Base-by-base conservation (phyloP, 2,329 filamentous ascomycete genomes). In the Stagonosporopsis cucurbitacearum region DNA sequence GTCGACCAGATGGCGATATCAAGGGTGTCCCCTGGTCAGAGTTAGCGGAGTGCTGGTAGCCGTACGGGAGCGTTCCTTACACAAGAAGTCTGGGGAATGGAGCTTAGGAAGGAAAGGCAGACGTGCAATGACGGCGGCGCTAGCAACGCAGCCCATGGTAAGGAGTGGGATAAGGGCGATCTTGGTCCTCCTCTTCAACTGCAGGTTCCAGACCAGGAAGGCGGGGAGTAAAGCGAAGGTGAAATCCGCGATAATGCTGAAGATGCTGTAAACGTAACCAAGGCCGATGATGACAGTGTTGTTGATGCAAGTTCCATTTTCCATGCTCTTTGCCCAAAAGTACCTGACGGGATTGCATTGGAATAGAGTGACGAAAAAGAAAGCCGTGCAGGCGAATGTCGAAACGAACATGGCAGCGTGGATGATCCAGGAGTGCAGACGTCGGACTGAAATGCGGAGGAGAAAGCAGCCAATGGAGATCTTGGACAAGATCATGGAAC, bases 151-250 rank as follows among this genome's bases (percentile, higher is more conserved):
- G 3, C 80, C 82, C 71, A 84, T 78, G 39, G 80, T 76, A 6
- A 85, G 70, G 30, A 85, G 75, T 4, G 77, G 60, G 2, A 76
- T 78, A 20, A 85, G 72, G 2, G 78, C 77, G 6, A 79, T 59
- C 63, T 85, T 86, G 2, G 80, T 82, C 35, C 76, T 72, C 37
- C 69, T 73, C 59, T 80, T 81, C 58, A 85, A 77, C 48, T 80
- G 76, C 25, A 84, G 72, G 22, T 79, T 69, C 79, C 80, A 82
- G 0, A 85, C 70, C 35, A 85, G 75, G 7, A 78, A 75, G 2
- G 80, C 76, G 0, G 83, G 83, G 2, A 85, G 67, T 3, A 82
- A 65, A 1, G 79, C 82, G 20, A 84, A 75, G 0, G 76, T 75
- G 66, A 81, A 80, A 57, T 85, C 82, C 11, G 75, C 77, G 4